Base-by-base conservation (phyloP, 1,284 basidiomycete genomes). In the Ganoderma multipileum region DNA sequence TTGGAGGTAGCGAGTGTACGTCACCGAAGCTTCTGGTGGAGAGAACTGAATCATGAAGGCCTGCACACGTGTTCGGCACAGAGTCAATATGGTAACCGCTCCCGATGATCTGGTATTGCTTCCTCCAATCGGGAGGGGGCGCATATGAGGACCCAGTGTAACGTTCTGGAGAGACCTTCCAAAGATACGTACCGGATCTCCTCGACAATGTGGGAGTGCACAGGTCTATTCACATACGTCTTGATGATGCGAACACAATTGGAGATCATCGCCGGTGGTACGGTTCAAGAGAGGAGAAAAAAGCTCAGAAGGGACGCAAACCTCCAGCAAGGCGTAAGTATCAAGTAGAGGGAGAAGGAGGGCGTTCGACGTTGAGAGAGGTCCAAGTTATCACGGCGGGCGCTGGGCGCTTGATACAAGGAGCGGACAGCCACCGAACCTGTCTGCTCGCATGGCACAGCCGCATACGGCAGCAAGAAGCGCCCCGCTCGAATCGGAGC, bases 81-180 rank as follows among this genome's bases (percentile, higher is more conserved):
- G 11, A 12, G 38, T 58, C 55, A 38, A 58, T 36, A 38, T 58
- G 55, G 55, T 16, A 58, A 58, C 55, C 55, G 38, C n/a, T 23
- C 18, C 55, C 55, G 55, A 38, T 38, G 33, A 33, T 38, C 11
- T 38, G 55, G 55, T 58, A 58, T 28, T 58, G 55, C 55, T 58
- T 58, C 55, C 55, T 20, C 55, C 55, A 58, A 58, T 58, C 55
- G 55, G 55, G 55, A 58, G 55, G 36, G 55, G 55, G 16, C 33
- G 55, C 55, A 58, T 58, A 58, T 58, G 33, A 38, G 55, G 55
- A 20, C 33, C 9, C 33, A 38, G 16, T 58, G 30, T 58, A 33
- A 55, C 52, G 52, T 55, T 28, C 30, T 55, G 52, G 52, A 18
- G 52, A 33, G 26, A 55, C 52, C 7, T 55, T 55, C 52, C 11